Evolutionary conservation across 2,329 filamentous ascomycete genomes (phyloP), one percentile per base, ranked within the genome.

Genomic region (Myriosclerotinia duriaeana): DNA sequence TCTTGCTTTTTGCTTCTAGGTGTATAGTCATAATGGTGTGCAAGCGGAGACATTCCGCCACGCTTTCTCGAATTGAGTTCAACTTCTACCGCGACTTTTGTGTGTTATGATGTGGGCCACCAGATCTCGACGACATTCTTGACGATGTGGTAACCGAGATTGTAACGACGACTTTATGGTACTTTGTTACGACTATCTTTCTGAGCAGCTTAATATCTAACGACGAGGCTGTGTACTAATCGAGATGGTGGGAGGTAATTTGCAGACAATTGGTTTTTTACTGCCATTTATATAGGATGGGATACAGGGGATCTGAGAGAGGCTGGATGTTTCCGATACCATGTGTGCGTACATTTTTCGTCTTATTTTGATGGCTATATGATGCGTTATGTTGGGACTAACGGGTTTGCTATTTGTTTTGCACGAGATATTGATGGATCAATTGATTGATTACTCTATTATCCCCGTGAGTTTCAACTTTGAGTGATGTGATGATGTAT

Each of bases 381-480:
- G 9, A 0, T 6, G 7, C 4, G 5, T 36, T 22, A n/a, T 38
- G 20, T 17, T 38, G 0, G 17, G 4, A n/a, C 22, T 38, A 14
- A 38, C 38, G 4, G 17, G 3, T 48, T 3, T 5, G 12, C 0
- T 6, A 17, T 36, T 22, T 22, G 2, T 17, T 60, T 36, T 12
- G 8, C 5, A 6, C 1, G 0, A 50, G n/a, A 26, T n/a, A 3
- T 17, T 34, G 4, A 34, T 34, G 30, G 3, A 26, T 26, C 26
- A 26, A 8, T 14, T 11, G 12, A 36, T n/a, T 6, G 5, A 0
- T 2, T n/a, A 1, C 1, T 36, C 11, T 15, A 3, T 3, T 36
- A n/a, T 38, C 1, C 26, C 26, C 7, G 9, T 14, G 12, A 0
- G 30, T 48, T 26, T 26, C 26, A 3, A 26, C 14, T 15, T n/a